Evolutionary conservation across 2,329 filamentous ascomycete genomes (phyloP).

Genomic region (Colletotrichum sp.): DNA sequence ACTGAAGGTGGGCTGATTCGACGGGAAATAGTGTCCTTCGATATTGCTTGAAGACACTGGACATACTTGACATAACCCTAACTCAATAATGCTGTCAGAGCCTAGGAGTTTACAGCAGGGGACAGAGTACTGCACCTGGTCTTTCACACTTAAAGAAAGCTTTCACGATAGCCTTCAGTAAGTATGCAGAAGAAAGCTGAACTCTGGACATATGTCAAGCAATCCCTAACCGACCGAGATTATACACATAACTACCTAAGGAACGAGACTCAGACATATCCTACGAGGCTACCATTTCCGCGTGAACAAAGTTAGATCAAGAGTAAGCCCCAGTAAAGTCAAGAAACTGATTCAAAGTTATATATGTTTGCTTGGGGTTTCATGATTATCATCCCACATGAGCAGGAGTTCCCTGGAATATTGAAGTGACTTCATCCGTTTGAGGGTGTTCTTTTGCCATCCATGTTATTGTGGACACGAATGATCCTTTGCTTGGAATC

Average conservation of each 20-base stretch:
- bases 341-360: neutral
- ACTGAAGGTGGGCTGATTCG: neutral
- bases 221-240: neutral
- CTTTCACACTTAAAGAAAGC: neutral
- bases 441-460: neutral
- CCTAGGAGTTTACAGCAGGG: neutral
- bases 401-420: neutral
- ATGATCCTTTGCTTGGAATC: neutral
- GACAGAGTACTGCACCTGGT: neutral
- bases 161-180: neutral
- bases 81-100: neutral
- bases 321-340: neutral
- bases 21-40: neutral
- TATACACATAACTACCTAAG: neutral
- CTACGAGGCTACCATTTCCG: neutral
- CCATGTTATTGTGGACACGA: neutral
- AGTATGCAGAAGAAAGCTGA: neutral
- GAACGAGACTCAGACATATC: neutral
- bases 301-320: neutral
- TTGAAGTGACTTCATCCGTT: neutral
- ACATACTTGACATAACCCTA: neutral
- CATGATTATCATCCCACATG: neutral
- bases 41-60: neutral
- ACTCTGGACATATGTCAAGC: neutral
- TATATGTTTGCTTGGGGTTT: neutral